Evolutionary conservation across 768 basidiomycete species (phyloP).

Genomic region (Podaxis sp.): DNA sequence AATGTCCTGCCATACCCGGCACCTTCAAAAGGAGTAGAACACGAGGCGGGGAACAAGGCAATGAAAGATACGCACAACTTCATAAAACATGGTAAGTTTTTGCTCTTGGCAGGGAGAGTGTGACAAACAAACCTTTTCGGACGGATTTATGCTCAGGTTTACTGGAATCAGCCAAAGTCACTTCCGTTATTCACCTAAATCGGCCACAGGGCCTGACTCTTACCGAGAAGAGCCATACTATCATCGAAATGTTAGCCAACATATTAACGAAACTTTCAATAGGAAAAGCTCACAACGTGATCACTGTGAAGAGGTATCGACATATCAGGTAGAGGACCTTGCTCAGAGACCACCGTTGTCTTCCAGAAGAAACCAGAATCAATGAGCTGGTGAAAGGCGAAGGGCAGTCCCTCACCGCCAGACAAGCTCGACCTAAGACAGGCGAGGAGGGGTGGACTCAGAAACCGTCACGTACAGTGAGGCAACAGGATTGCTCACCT

Average conservation of each 20-base stretch:
- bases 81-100: not conserved
- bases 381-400: not conserved
- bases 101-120: no score
- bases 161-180: not conserved
- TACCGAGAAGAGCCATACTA: not conserved
- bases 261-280: not conserved
- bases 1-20: not conserved
- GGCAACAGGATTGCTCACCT: not conserved
- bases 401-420: not conserved
- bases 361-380: not conserved
- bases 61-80: not conserved
- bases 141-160: not conserved
- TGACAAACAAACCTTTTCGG: not conserved
- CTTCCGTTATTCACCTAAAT: not conserved
- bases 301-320: not conserved
- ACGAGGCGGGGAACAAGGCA: not conserved
- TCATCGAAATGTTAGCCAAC: not conserved
- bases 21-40: not conserved
- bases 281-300: not conserved
- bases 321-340: constrained; percentile 1
- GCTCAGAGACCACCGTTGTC: not conserved
- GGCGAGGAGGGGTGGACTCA: not conserved
- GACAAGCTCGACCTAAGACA: not conserved
- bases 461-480: not conserved
- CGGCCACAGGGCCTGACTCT: not conserved